Conservation (phyloP, 2,329 filamentous ascomycete species). For the Talaromyces rugulosus region DNA sequence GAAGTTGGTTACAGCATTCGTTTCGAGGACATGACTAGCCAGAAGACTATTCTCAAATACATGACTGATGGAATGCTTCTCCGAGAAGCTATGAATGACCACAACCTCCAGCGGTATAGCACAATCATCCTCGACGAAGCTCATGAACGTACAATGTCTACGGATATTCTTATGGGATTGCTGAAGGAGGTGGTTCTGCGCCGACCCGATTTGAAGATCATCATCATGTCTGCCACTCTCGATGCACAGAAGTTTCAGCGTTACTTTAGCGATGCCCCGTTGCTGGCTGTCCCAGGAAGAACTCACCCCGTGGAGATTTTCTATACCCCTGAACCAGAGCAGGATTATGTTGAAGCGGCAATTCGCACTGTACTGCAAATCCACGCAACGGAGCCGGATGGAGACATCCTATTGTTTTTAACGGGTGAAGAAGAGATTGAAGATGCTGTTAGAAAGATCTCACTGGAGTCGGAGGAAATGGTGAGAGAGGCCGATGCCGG, state of each 20-base stretch:
- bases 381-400: conserved; percentile 85
- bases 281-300: conserved; percentile 89
- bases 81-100: conserved; percentile 93
- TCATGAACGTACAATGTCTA: conserved; percentile 94
- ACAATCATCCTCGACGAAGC: conserved; percentile 98
- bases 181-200: conserved; percentile 83
- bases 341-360: conserved; percentile 94
- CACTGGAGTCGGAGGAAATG: conserved; percentile 86
- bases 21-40: conserved; percentile 91
- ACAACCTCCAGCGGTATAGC: conserved; percentile 85
- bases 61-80: conserved; percentile 99
- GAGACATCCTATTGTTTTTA: conserved; percentile 89
- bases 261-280: conserved; percentile 91
- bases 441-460: conserved; percentile 89
- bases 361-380: conserved; percentile 95
- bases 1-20: conserved; percentile 98
- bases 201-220: conserved; percentile 88
- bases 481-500: conserved; percentile 86
- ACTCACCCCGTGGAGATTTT: conserved; percentile 98
- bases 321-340: conserved; percentile 93
- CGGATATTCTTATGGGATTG: conserved; percentile 94
- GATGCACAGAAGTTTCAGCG: conserved; percentile 97
- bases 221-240: conserved; percentile 97
- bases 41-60: conserved; percentile 92
- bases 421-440: conserved; percentile 99